phyloP scores from a whole-genome alignment of 257 asterid genomes.

The Leonotis leonurus region DNA sequence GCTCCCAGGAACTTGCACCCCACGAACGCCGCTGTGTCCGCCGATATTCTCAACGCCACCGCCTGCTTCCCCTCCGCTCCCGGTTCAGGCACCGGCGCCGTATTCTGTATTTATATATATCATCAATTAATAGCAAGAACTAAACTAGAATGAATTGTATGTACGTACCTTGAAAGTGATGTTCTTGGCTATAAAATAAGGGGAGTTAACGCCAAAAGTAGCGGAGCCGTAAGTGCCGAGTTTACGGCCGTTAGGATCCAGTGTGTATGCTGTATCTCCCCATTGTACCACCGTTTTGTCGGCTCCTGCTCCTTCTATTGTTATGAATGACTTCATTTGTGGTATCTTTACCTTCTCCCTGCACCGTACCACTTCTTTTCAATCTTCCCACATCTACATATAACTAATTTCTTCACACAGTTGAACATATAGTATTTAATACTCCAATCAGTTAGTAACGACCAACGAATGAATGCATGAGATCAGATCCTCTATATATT shows the following conservation, averaged over 20 bases:
- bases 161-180: constrained; percentile 85
- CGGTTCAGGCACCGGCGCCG: constrained; percentile 68
- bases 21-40: constrained; percentile 65
- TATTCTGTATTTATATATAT: too few species aligned
- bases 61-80: constrained; percentile 93
- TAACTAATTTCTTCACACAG: too few species aligned
- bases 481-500: too few species aligned
- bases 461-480: too few species aligned
- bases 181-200: constrained; percentile 71
- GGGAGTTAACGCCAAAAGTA: constrained; percentile 85
- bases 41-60: constrained; percentile 87
- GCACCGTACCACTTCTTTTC: neutral
- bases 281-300: constrained; percentile 72
- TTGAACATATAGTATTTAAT: too few species aligned
- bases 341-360: constrained; percentile 84
- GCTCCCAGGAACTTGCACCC: constrained; percentile 90
- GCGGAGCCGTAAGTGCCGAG: constrained; percentile 91
- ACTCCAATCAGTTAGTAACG: too few species aligned
- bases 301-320: constrained; percentile 75
- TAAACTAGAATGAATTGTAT: too few species aligned
- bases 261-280: constrained; percentile 92
- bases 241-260: constrained; percentile 54
- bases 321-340: constrained; percentile 52
- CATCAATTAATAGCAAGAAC: too few species aligned
- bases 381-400: too few species aligned